phyloP scores from a whole-genome alignment of 163 green algal species.

The Prototheca stagnorum region DNA sequence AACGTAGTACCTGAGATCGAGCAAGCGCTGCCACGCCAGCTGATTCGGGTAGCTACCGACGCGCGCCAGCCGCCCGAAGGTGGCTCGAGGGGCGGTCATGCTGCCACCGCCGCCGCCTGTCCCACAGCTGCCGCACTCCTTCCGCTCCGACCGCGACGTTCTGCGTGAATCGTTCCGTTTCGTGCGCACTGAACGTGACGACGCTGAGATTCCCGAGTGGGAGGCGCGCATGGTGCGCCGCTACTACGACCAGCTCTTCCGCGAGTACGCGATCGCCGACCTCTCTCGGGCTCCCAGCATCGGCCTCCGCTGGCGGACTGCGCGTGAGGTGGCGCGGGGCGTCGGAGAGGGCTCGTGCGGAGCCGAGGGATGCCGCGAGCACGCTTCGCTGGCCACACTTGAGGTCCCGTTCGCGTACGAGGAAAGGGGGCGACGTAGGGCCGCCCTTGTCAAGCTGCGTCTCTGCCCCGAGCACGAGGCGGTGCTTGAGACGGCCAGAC shows the following conservation, averaged over 20 bases:
- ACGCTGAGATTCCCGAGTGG: constrained; percentile 33
- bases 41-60: too few species aligned
- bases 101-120: too few species aligned
- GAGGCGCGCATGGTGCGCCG: constrained; percentile 42
- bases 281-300: constrained; percentile 31
- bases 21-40: too few species aligned
- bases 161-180: constrained; percentile 22
- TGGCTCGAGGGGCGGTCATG: too few species aligned
- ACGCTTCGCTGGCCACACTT: constrained; percentile 41
- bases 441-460: constrained; percentile 66
- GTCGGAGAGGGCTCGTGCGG: constrained; percentile 68
- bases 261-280: constrained; percentile 75
- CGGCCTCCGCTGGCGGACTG: constrained; percentile 52
- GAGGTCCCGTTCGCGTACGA: constrained; percentile 73
- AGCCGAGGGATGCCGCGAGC: constrained; percentile 35
- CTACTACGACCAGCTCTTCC: constrained; percentile 74
- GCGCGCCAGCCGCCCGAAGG: too few species aligned
- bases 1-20: too few species aligned
- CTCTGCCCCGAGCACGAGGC: not conserved
- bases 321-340: constrained; percentile 50
- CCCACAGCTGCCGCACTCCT: too few species aligned
- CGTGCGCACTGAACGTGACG: constrained; percentile 29
- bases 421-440: constrained; percentile 50
- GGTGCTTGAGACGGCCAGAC: too few species aligned
- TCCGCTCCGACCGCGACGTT: constrained; percentile 3